Evolutionary conservation across 768 basidiomycete genomes (phyloP).

Genomic region (Rhizopogon sp.): DNA sequence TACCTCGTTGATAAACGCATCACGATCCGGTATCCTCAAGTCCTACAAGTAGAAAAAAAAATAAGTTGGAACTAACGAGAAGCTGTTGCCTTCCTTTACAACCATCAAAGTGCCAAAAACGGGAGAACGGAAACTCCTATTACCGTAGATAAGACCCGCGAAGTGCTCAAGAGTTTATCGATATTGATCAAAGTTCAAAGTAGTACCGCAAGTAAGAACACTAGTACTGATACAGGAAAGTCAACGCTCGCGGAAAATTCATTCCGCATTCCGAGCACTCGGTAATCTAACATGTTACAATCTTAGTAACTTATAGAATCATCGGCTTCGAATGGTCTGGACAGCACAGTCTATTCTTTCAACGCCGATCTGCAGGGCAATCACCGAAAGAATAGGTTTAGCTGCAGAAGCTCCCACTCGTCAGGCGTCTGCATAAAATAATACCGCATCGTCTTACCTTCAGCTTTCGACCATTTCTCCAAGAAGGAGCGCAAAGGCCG

Average conservation of each 20-base stretch:
- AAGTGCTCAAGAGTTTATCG: no score
- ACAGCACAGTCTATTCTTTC: conserved; percentile 45
- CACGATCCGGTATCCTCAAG: no score
- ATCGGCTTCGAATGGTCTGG: conserved; percentile 5
- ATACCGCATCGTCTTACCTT: conserved; percentile 18
- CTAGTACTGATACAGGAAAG: not conserved
- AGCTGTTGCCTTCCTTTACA: no score
- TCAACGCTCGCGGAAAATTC: not conserved
- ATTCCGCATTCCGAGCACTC: not conserved
- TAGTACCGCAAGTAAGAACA: not conserved
- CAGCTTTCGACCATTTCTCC: conserved; percentile 26
- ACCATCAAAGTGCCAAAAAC: no score
- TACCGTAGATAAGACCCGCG: no score
- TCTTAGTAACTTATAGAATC: not conserved
- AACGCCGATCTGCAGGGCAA: conserved; percentile 44
- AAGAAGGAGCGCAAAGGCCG: conserved; percentile 38
- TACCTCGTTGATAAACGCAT: no score
- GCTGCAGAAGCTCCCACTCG: not conserved
- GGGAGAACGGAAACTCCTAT: no score
- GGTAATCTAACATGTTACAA: not conserved
- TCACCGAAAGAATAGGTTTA: conserved; percentile 25
- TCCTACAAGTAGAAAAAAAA: no score
- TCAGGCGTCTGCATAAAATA: not conserved
- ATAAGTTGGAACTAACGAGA: no score
- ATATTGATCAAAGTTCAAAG: no score